phyloP scores from a whole-genome alignment of 345 rosid genomes.

The Leavenworthia alabamica region DNA sequence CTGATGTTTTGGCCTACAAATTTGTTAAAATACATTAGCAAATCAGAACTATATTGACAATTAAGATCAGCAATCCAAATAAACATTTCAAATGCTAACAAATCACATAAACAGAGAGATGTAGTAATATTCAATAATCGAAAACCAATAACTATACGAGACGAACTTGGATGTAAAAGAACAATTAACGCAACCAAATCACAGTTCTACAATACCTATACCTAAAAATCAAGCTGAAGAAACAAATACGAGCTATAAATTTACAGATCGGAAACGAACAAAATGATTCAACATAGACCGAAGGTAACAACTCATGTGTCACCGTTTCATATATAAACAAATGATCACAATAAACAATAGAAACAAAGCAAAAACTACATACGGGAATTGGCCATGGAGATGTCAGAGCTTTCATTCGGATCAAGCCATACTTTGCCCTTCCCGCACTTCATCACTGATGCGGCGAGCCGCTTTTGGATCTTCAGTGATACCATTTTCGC shows the following conservation, averaged over 20 bases:
- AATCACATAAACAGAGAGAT: background rate
- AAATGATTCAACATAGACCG: background rate
- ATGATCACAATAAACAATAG: background rate
- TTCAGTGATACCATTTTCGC: conserved; percentile 31
- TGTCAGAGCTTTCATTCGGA: conserved; percentile 32
- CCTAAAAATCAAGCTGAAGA: background rate
- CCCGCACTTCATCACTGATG: conserved; percentile 36
- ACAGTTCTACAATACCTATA: background rate
- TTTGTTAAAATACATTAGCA: background rate
- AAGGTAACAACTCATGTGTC: background rate
- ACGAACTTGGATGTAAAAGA: background rate
- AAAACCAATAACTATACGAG: background rate
- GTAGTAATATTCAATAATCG: background rate
- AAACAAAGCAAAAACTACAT: background rate
- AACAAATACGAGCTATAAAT: background rate
- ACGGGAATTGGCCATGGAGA: conserved; percentile 39
- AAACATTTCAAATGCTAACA: background rate
- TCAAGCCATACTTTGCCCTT: conserved; percentile 37
- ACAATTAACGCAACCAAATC: background rate
- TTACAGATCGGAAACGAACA: background rate
- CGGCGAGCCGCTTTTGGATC: conserved; percentile 37
- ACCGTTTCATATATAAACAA: background rate
- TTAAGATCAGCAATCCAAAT: background rate
- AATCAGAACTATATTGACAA: background rate
- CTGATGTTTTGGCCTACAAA: conserved; percentile 68